phyloP scores from a whole-genome alignment of 2,329 filamentous ascomycete genomes.

The Chalaropsis thielavioides region DNA sequence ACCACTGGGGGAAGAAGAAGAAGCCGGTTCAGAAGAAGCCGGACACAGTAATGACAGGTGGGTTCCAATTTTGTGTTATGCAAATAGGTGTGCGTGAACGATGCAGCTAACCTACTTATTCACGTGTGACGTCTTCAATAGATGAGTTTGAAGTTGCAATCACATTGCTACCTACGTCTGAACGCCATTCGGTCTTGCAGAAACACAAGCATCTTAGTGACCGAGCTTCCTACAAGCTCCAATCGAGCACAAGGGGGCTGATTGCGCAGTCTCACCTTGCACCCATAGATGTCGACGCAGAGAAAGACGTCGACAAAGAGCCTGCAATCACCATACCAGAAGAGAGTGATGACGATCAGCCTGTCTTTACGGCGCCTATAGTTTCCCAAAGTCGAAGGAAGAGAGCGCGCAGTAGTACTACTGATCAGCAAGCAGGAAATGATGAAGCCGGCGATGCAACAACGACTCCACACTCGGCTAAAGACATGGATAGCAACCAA shows the following conservation, averaged over 20 bases:
- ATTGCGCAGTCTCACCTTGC: conserved; percentile 11
- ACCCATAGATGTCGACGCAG: conserved; percentile 12
- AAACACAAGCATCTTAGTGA: conserved; percentile 61
- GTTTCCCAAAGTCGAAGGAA: conserved; percentile 18
- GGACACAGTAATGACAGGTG: conserved; percentile 72
- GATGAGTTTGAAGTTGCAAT: conserved; percentile 94
- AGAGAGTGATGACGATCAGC: conserved; percentile 25
- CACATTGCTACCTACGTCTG: conserved; percentile 76
- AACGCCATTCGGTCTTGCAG: conserved; percentile 70
- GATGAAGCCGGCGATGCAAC: background rate
- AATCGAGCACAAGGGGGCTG: conserved; percentile 19
- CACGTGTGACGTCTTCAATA: conserved; percentile 26
- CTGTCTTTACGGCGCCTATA: conserved; percentile 25
- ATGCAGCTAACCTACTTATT: conserved; percentile 9
- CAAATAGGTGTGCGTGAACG: background rate
- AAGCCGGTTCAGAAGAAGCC: conserved; percentile 51
- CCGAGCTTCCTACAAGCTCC: conserved; percentile 22
- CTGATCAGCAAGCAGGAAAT: background rate
- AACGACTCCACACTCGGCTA: background rate
- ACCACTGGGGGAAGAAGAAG: conserved; percentile 53
- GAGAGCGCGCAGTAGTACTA: background rate
- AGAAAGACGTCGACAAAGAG: background rate
- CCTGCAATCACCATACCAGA: background rate
- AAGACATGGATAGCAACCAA: background rate
- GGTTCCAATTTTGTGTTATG: conserved; percentile 11